Base-by-base conservation (phyloP, 139 green algal genomes). In the Eudorina sp. region DNA sequence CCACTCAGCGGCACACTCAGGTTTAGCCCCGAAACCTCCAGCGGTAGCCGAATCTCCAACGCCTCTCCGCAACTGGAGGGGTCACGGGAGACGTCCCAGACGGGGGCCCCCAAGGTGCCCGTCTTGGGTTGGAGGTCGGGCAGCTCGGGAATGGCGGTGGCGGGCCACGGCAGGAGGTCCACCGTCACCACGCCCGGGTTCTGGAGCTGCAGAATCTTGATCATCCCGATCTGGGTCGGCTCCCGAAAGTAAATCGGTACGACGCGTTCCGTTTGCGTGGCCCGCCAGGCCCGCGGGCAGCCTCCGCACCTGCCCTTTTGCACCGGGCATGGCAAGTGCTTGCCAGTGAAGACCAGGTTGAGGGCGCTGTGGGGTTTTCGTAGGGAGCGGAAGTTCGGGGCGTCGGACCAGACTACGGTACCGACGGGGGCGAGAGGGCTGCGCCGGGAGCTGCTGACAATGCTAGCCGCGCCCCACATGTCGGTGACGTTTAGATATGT, bases 131-230 rank as follows among this genome's bases (percentile, higher is more conserved):
- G 21, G 43, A 86, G 41, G 29, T 41, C 62, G 58, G 79, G 79
- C 80, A 86, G 80, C 43, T 64, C 60, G 19, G 80, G 80, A 43
- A 86, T 77, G 27, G 45, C 29, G 0, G 62, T 48, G n/a, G 80
- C 80, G 58, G 80, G 80, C 80, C 80, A 86, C 8, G 80, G 80
- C 60, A 86, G 43, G 60, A 86, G 80, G 16, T 64, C 16, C 43
- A 86, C 80, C 5, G 4, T 45, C 3, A 64, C 7, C 31, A 86
- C 80, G 5, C 60, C 80, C 36, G 80, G 80, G 62, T 48, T 86
- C 43, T 48, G 41, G 41, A 86, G 60, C 62, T 86, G 41, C 16
- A 41, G 27, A 43, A 86, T 86, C 53, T 51, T 29, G 60, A 86
- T 86, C 16, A n/a, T n/a, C 16, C 64, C 60, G 27, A 86, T 41